phyloP scores from a whole-genome alignment of 1,284 basidiomycete species.

The Cystobasidium slooffiae region DNA sequence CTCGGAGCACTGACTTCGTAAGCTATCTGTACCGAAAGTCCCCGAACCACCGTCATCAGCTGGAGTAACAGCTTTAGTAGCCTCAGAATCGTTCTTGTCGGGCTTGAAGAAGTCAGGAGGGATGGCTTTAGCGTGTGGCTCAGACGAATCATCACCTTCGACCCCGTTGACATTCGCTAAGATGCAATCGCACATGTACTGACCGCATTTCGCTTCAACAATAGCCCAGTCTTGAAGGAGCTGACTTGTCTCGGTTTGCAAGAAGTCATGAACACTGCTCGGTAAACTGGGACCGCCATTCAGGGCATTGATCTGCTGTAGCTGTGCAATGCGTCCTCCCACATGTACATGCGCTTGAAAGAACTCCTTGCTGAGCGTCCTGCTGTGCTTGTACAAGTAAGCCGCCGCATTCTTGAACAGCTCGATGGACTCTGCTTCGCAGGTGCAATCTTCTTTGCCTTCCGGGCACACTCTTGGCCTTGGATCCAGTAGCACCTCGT shows the following conservation, averaged over 20 bases:
- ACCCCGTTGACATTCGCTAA: constrained; percentile 13
- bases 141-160: neutral
- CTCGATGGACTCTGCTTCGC: constrained; percentile 6
- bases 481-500: neutral
- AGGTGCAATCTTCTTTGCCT: constrained; percentile 14
- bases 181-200: constrained; percentile 24
- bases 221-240: constrained; percentile 17
- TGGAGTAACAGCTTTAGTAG: neutral
- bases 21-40: neutral
- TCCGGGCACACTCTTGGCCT: neutral
- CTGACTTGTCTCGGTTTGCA: constrained; percentile 17
- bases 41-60: neutral
- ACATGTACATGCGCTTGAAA: neutral
- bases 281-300: constrained; percentile 3
- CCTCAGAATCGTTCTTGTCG: neutral
- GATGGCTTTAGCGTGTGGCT: neutral
- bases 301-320: neutral
- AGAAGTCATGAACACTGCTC: constrained; percentile 4
- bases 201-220: constrained; percentile 20
- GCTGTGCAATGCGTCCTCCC: neutral
- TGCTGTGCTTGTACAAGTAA: neutral
- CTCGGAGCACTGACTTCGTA: neutral
- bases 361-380: neutral
- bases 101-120: neutral
- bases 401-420: constrained; percentile 24